phyloP scores from a whole-genome alignment of 2,329 filamentous ascomycete species.

The Triangularia setosa region DNA sequence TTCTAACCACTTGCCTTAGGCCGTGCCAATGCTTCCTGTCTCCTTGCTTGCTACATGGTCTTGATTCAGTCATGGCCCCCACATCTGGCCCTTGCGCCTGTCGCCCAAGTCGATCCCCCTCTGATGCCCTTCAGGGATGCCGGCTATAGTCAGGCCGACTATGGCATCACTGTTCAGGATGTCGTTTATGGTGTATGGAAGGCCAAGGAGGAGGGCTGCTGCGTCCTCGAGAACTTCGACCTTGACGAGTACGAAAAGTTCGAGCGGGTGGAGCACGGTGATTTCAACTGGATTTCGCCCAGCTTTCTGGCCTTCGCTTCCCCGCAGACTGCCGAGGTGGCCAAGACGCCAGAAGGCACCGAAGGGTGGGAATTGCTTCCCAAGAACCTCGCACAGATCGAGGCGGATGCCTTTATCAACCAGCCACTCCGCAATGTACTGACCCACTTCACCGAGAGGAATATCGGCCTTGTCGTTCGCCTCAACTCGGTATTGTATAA shows the following conservation, averaged over 20 bases:
- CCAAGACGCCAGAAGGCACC: conserved; percentile 67
- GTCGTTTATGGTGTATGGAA: conserved; percentile 99
- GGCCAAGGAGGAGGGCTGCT: conserved; percentile 92
- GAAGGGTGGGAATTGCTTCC: conserved; percentile 73
- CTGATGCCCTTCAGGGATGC: conserved; percentile 99
- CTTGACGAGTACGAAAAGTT: conserved; percentile 95
- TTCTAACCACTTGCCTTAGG: conserved; percentile 44
- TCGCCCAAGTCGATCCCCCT: conserved; percentile 93
- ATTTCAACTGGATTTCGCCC: conserved; percentile 99
- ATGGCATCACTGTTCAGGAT: conserved; percentile 91
- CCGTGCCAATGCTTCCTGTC: conserved; percentile 87
- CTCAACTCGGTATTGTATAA: conserved; percentile 96
- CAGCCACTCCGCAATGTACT: conserved; percentile 95
- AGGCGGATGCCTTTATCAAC: conserved; percentile 66
- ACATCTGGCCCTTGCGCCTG: conserved; percentile 89
- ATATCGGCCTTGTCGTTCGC: conserved; percentile 89
- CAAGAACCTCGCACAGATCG: conserved; percentile 68
- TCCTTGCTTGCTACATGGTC: conserved; percentile 98
- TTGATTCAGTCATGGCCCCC: conserved; percentile 97
- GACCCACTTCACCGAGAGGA: conserved; percentile 78
- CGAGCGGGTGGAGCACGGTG: conserved; percentile 94
- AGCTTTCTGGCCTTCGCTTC: conserved; percentile 95
- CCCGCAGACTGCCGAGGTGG: conserved; percentile 75
- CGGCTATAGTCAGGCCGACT: conserved; percentile 97
- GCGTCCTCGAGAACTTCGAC: conserved; percentile 88